Percentiles rank a stretch among this genome's conserved stretches.
Conservation (phyloP, 2,329 filamentous ascomycete species). For the Aureobasidium vineae region DNA sequence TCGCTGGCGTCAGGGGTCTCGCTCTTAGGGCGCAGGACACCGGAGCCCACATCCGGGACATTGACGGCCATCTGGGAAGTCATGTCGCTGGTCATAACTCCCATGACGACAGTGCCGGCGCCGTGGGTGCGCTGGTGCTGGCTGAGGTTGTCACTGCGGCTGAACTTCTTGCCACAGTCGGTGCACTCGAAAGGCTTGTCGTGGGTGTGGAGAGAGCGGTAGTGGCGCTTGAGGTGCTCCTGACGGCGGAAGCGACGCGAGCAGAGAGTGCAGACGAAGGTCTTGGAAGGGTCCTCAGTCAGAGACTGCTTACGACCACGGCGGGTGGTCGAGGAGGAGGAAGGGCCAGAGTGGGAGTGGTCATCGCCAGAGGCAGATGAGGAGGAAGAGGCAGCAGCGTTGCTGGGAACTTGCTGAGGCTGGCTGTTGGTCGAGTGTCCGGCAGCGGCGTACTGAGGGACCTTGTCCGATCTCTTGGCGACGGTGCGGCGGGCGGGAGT, state of each 20-base stretch:
- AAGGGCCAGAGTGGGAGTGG: slow-evolving; percentile 31
- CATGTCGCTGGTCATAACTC: slow-evolving; percentile 57
- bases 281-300: slow-evolving; percentile 97
- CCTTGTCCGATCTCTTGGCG: slow-evolving; percentile 34
- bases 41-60: slow-evolving; percentile 36
- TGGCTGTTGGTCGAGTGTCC: slow-evolving; percentile 45
- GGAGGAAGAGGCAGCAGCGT: slow-evolving; percentile 30
- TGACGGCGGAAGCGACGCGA: slow-evolving; percentile 96
- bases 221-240: slow-evolving; percentile 98
- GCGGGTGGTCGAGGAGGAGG: slow-evolving; percentile 67
- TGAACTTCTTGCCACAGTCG: slow-evolving; percentile 99
- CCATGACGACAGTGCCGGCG: slow-evolving; percentile 85
- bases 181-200: slow-evolving; percentile 98
- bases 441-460: slow-evolving; percentile 46
- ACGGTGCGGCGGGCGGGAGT: slow-evolving; percentile 20
- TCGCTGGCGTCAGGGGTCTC: slow-evolving; percentile 57
- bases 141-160: slow-evolving; percentile 92
- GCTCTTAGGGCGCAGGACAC: slow-evolving; percentile 39
- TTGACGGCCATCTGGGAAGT: slow-evolving; percentile 36
- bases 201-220: slow-evolving; percentile 95
- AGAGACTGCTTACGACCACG: slow-evolving; percentile 97
- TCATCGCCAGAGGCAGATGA: slow-evolving; percentile 30
- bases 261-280: slow-evolving; percentile 94
- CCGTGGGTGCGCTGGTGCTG: slow-evolving; percentile 96
- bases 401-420: slow-evolving; percentile 36